A percentile compares a stretch with the other conserved stretches of the same genome.
Conservation (phyloP, 2,329 filamentous ascomycete species). For the Pezizomycotina sp. region DNA sequence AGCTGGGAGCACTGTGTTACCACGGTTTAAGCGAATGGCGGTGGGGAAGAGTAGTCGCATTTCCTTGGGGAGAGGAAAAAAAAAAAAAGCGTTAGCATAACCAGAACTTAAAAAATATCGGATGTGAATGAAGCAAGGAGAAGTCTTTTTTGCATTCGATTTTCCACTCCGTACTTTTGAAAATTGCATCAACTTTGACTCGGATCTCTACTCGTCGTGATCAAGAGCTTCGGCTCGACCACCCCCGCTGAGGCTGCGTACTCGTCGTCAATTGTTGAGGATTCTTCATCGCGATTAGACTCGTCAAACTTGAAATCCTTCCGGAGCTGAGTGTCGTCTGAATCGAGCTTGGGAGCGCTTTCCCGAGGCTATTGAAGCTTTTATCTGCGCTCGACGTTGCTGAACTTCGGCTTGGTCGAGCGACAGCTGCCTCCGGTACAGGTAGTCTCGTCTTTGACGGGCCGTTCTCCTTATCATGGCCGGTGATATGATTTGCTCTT, state of each 20-base stretch:
- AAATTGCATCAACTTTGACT: constrained; percentile 72
- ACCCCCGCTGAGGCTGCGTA: constrained; percentile 83
- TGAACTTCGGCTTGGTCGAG: constrained; percentile 83
- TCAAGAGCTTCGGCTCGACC: constrained; percentile 71
- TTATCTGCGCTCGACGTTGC: constrained; percentile 75
- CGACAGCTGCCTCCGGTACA: constrained; percentile 76
- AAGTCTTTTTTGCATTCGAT: too few species aligned
- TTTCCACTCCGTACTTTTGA: constrained; percentile 36
- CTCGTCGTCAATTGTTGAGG: constrained; percentile 69
- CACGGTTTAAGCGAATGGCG: constrained; percentile 73
- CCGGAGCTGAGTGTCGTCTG: constrained; percentile 68
- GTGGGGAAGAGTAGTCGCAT: constrained; percentile 71
- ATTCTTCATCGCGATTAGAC: constrained; percentile 44
- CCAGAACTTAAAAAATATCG: neutral
- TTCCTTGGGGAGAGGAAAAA: constrained; percentile 45
- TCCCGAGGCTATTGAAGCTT: constrained; percentile 71
- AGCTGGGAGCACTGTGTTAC: constrained; percentile 80
- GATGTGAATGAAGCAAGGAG: neutral
- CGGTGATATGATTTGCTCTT: constrained; percentile 35
- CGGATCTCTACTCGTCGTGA: constrained; percentile 80
- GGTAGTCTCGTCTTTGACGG: constrained; percentile 66
- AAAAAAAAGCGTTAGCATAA: neutral
- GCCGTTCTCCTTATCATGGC: constrained; percentile 41
- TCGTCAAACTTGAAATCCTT: constrained; percentile 92
- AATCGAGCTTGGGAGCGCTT: constrained; percentile 45